A percentile compares a stretch with the other conserved stretches of the same genome.
phyloP scores from a whole-genome alignment of 1,139 yeast species.

The Casaregolazyma suthepensis region DNA sequence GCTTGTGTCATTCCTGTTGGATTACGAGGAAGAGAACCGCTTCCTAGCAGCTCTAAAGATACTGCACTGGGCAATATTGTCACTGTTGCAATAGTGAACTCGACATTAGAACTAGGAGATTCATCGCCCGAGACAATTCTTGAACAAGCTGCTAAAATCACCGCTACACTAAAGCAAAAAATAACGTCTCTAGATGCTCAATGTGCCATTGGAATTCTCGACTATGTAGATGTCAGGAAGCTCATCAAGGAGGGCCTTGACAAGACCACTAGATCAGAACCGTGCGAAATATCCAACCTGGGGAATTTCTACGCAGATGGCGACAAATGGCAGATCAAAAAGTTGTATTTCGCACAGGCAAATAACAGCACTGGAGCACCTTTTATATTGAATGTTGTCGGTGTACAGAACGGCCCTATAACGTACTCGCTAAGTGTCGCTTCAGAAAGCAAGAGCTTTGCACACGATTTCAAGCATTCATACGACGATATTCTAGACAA shows the following conservation, averaged over 20 bases:
- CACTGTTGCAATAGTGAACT: neutral
- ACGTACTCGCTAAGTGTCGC: constrained; percentile 13
- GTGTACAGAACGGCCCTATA: constrained; percentile 13
- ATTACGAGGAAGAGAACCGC: neutral
- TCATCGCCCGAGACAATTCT: constrained; percentile 13
- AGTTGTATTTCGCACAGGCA: constrained; percentile 15
- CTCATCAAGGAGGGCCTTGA: constrained; percentile 9
- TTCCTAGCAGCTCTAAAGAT: neutral
- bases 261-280: constrained; percentile 11
- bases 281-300: constrained; percentile 22
- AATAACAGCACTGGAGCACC: constrained; percentile 10
- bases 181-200: constrained; percentile 5
- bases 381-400: constrained; percentile 13
- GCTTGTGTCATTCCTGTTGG: constrained; percentile 2
- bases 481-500: neutral
- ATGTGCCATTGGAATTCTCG: constrained; percentile 15
- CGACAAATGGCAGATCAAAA: constrained; percentile 6
- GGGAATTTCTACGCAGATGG: constrained; percentile 14
- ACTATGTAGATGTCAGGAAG: constrained; percentile 12
- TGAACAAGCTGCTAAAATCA: constrained; percentile 9
- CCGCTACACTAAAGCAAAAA: constrained; percentile 3
- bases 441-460: constrained; percentile 5
- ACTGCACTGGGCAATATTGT: constrained; percentile 7
- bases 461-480: neutral
- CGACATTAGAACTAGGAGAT: neutral